A percentile compares a stretch with the other conserved stretches of the same genome.
Conservation (phyloP, 2,329 filamentous ascomycete genomes). For the Camptophora hylomeconis region DNA sequence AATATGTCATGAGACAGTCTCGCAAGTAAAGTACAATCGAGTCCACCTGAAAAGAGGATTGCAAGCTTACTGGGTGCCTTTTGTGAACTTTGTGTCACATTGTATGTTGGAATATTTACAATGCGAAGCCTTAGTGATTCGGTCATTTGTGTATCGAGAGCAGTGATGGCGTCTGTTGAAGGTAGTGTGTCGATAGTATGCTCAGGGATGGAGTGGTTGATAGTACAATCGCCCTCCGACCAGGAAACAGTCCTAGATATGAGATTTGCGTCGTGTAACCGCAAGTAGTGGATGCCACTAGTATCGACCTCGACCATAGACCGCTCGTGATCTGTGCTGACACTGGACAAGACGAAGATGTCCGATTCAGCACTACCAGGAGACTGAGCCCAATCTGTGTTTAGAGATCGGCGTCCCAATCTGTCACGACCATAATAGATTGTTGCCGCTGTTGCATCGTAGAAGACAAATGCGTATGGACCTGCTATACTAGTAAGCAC, state of each 20-base stretch:
- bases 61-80: conserved; percentile 41
- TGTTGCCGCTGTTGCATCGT: conserved; percentile 47
- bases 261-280: too few relatives aligned
- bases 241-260: conserved; percentile 6
- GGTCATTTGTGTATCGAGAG: conserved; percentile 7
- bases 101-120: conserved; percentile 13
- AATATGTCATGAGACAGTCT: conserved; percentile 67
- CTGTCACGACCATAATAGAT: conserved; percentile 80
- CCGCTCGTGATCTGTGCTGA: too few relatives aligned
- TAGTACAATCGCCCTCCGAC: conserved; percentile 1
- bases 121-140: conserved; percentile 12
- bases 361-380: conserved; percentile 42
- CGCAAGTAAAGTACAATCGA: conserved; percentile 84
- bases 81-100: conserved; percentile 9
- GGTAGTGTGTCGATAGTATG: conserved; percentile 2
- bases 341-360: conserved; percentile 40
- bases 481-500: conserved; percentile 55
- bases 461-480: conserved; percentile 82
- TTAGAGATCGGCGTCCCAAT: conserved; percentile 70
- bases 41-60: conserved; percentile 81
- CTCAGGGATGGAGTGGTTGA: conserved; percentile 6
- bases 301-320: conserved; percentile 58
- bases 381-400: conserved; percentile 34
- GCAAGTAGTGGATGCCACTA: conserved; percentile 69
- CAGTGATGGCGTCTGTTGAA: conserved; percentile 6